Base-by-base conservation (phyloP, 352 stramenopile species). In the Phytophthora kernoviae region DNA sequence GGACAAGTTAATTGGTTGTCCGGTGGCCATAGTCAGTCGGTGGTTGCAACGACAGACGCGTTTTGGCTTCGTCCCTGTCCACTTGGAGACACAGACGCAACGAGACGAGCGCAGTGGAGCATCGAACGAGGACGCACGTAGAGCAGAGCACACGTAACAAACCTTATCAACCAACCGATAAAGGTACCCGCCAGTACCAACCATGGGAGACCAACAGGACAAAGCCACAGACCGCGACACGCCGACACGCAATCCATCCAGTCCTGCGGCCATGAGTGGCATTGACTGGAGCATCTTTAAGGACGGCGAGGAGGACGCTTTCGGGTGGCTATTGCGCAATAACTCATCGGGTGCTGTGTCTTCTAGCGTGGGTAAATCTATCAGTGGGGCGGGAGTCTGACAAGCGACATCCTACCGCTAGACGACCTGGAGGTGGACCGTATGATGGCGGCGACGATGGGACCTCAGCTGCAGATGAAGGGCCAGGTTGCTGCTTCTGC, bases 261-360 rank as follows among this genome's bases (percentile, higher is more conserved):
- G 36, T 32, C 49, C 48, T 11, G 34, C 61, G 36, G 37, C 58
- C 49, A 65, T 70, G 60, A 84, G 79, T 52, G 70, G 79, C 59
- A 82, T 87, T 48, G 79, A 89, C 62, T 89, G 77, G 77, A 83
- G 70, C 61, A 84, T 89, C 51, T 89, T 89, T 60, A 78, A 79
- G 40, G 79, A 89, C 62, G 59, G 68, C 54, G 75, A 87, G 42
- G 77, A 87, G 37, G 74, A 84, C 52, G 53, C 77, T 14, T 87
- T 89, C 57, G 62, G 70, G 6, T 89, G 79, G 79, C 70, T 89
- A 5, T 59, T 82, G 63, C 69, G 75, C 42, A 75, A 73, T 17
- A 80, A 75, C 50, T 39, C 41, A 17, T 26, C 17, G 48, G 22
- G 18, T 1, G 43, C 49, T 4, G 32, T 21, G 36, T 15, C 30